These are phyloP conservation scores for Blastobotrys ciferrii DNA, from an alignment of 1,139 yeast species.

Conservation along the genomic window DNA sequence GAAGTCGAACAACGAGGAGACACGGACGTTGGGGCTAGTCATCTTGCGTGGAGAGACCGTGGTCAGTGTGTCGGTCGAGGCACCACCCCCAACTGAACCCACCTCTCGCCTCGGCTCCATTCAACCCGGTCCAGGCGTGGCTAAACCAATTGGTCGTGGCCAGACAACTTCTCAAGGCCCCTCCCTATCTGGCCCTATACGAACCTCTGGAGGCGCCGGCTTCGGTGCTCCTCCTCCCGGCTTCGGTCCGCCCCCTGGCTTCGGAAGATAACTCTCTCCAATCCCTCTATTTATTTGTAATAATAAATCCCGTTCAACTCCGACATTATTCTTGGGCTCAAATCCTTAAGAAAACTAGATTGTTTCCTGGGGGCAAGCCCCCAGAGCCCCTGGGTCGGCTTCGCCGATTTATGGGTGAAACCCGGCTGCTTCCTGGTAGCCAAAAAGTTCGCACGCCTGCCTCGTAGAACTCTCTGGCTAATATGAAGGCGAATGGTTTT, in stretches of 20 bases:
- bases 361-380: too few species aligned
- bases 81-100: conserved; percentile 62
- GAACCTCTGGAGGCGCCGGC: conserved; percentile 27
- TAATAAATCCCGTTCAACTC: not conserved
- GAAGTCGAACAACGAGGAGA: conserved; percentile 56
- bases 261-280: conserved; percentile 7
- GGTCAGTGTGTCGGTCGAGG: conserved; percentile 78
- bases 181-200: conserved; percentile 33
- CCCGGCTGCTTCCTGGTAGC: too few species aligned
- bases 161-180: conserved; percentile 15
- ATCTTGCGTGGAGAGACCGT: conserved; percentile 88
- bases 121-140: conserved; percentile 46
- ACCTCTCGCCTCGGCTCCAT: conserved; percentile 43
- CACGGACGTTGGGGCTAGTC: conserved; percentile 73
- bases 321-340: too few species aligned
- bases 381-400: too few species aligned
- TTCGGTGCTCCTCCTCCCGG: conserved; percentile 32
- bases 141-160: conserved; percentile 43
- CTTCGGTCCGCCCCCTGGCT: conserved; percentile 25
- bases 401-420: too few species aligned
- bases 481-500: too few species aligned
- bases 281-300: not conserved
- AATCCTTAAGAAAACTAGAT: too few species aligned
- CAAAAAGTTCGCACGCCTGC: too few species aligned
- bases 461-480: too few species aligned